phyloP scores from a whole-genome alignment of 108 stramenopile species.

The Nannochloropsis gaditana region DNA sequence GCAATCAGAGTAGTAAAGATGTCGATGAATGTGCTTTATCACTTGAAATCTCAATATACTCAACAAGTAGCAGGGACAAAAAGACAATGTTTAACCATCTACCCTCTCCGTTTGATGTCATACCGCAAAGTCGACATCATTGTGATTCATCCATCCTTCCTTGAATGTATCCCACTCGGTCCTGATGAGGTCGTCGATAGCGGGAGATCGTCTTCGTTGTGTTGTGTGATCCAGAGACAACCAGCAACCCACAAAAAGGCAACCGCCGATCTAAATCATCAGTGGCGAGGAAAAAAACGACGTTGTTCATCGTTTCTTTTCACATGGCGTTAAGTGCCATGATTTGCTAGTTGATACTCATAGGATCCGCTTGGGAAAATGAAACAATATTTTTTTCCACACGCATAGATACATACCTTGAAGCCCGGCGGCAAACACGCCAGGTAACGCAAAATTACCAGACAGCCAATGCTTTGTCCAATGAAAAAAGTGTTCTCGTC shows the following conservation, averaged over 20 bases:
- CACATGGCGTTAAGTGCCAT: too few species aligned
- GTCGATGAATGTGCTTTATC: neutral
- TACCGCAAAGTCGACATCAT: conserved; percentile 2
- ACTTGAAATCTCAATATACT: too few species aligned
- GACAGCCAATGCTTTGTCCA: neutral
- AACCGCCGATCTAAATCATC: neutral
- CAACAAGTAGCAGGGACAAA: neutral
- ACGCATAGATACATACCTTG: neutral
- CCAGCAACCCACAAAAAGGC: conserved; percentile 7
- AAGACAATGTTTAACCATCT: neutral
- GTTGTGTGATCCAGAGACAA: conserved; percentile 15
- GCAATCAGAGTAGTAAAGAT: neutral
- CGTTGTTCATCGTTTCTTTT: neutral
- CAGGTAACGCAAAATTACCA: neutral
- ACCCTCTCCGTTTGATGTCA: neutral
- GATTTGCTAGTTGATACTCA: too few species aligned
- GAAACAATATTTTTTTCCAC: neutral
- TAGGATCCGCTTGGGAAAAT: too few species aligned
- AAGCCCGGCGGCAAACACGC: neutral
- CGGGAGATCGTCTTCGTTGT: neutral
- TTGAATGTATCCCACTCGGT: conserved; percentile 6
- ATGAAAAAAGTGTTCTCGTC: conserved; percentile 15
- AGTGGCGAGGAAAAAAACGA: neutral
- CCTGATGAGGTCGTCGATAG: neutral
- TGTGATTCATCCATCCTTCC: conserved; percentile 3